Percentiles rank a stretch among this genome's conserved stretches.
These are phyloP conservation scores for Mycena rosella DNA, from an alignment of 768 basidiomycete genomes.

Conservation along the genomic window DNA sequence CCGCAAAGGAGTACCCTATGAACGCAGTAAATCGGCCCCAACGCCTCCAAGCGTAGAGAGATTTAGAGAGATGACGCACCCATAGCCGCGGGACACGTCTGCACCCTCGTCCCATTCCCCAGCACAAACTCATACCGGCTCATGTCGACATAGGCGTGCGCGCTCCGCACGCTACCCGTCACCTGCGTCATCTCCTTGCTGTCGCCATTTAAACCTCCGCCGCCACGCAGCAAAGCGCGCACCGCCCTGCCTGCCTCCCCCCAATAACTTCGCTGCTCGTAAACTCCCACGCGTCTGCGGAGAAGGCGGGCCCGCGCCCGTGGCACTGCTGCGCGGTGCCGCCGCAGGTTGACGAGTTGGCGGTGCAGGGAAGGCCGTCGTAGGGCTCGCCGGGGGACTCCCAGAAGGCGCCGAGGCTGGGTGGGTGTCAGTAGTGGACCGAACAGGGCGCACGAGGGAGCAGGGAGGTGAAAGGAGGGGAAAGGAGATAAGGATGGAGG, in stretches of 20 bases:
- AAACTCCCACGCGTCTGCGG: slow-evolving; percentile 70
- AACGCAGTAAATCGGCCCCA: slow-evolving; percentile 4
- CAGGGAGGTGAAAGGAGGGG: neutral
- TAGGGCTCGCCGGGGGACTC: slow-evolving; percentile 78
- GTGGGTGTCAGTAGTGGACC: slow-evolving; percentile 20
- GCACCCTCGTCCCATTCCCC: slow-evolving; percentile 73
- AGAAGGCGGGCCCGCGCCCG: slow-evolving; percentile 85
- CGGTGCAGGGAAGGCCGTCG: slow-evolving; percentile 78
- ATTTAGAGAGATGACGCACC: slow-evolving; percentile 55
- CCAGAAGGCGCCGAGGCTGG: slow-evolving; percentile 78
- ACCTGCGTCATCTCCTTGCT: slow-evolving; percentile 55
- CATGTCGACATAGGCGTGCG: slow-evolving; percentile 83
- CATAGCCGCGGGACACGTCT: slow-evolving; percentile 84
- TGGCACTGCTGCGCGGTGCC: slow-evolving; percentile 76
- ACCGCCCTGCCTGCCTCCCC: slow-evolving; percentile 74
- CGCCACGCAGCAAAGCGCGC: slow-evolving; percentile 66
- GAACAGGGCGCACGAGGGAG: slow-evolving; percentile 1
- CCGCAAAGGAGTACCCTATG: slow-evolving; percentile 81
- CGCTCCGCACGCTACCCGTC: slow-evolving; percentile 72
- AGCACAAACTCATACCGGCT: slow-evolving; percentile 72
- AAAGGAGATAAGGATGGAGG: slow-evolving; percentile 17
- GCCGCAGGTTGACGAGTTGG: slow-evolving; percentile 81
- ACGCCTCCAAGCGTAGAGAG: neutral
- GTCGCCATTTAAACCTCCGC: too few species aligned
- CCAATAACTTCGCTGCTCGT: slow-evolving; percentile 82